Conservation (phyloP, 73 alveolate species). For the Uronychia setigera region DNA sequence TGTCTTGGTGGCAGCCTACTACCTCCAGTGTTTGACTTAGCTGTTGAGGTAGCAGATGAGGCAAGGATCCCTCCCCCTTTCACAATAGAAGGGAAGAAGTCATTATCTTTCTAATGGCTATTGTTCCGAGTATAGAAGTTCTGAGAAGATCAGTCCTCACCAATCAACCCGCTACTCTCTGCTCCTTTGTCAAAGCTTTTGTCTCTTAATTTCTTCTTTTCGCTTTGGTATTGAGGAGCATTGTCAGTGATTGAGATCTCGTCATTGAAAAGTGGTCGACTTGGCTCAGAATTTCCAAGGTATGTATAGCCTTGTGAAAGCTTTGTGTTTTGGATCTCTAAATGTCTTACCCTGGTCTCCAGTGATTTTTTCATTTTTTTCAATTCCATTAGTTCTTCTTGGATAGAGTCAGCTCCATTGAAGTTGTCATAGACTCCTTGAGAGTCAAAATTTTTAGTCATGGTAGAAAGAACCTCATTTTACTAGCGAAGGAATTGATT, state of each 20-base stretch:
- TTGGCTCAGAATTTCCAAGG: conserved; percentile 44
- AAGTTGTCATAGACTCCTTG: neutral
- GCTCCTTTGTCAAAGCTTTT: too few relatives aligned
- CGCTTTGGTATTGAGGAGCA: neutral
- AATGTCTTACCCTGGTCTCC: conserved; percentile 23
- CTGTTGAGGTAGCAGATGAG: too few relatives aligned
- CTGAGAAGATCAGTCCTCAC: too few relatives aligned
- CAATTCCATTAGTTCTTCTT: conserved; percentile 38
- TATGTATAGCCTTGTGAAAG: conserved; percentile 15
- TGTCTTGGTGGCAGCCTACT: too few relatives aligned
- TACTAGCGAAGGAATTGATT: conserved; percentile 49
- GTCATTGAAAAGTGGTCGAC: conserved; percentile 15
- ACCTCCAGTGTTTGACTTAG: too few relatives aligned
- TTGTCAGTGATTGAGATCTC: neutral
- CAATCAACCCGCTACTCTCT: too few relatives aligned
- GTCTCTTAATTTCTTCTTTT: too few relatives aligned
- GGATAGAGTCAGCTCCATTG: conserved; percentile 42
- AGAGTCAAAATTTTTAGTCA: neutral
- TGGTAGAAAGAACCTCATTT: conserved; percentile 41
- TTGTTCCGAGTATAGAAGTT: too few relatives aligned
- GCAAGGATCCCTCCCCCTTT: too few relatives aligned
- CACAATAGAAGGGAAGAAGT: too few relatives aligned
- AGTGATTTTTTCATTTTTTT: conserved; percentile 41
- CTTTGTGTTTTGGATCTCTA: conserved; percentile 25
- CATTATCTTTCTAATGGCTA: too few relatives aligned